These are phyloP conservation scores for Xylaria curta DNA, from an alignment of 495 filamentous ascomycete genomes.

Conservation along the genomic window DNA sequence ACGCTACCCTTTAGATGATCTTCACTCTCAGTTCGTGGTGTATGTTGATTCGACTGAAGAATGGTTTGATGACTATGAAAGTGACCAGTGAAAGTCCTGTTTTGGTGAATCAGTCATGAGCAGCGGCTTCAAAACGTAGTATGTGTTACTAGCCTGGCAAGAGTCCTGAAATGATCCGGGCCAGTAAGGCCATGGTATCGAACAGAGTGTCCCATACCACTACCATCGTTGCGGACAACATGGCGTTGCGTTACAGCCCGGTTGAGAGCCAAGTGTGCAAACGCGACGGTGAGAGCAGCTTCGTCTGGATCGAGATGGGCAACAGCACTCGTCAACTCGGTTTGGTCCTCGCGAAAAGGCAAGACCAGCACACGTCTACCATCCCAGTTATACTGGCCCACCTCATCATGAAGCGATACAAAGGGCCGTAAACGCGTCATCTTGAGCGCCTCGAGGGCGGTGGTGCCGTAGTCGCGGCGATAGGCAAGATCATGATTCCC, in stretches of 20 bases:
- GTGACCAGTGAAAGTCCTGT: slow-evolving; percentile 43
- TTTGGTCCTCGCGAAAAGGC: slow-evolving; percentile 40
- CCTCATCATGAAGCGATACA: slow-evolving; percentile 35
- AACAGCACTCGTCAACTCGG: slow-evolving; percentile 33
- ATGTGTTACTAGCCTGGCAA: slow-evolving; percentile 28
- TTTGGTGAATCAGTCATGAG: background rate
- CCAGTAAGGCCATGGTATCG: slow-evolving; percentile 41
- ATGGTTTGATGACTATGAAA: slow-evolving; percentile 45
- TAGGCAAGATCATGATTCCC: slow-evolving; percentile 48
- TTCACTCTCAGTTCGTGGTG: background rate
- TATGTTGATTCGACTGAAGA: slow-evolving; percentile 24
- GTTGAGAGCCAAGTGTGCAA: slow-evolving; percentile 45
- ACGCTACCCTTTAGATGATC: slow-evolving; percentile 32
- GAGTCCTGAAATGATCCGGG: slow-evolving; percentile 34
- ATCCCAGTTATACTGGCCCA: slow-evolving; percentile 38
- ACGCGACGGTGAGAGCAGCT: slow-evolving; percentile 36
- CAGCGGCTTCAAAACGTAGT: background rate
- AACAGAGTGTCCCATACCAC: slow-evolving; percentile 22
- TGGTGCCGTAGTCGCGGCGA: slow-evolving; percentile 39
- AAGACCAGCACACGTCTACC: slow-evolving; percentile 39
- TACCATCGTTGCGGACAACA: slow-evolving; percentile 26
- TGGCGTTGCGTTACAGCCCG: slow-evolving; percentile 42
- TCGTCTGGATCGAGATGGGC: slow-evolving; percentile 29
- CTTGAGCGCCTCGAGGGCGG: slow-evolving; percentile 42
- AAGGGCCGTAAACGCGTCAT: slow-evolving; percentile 37